Evolutionary conservation across 192 early-diverging fungal genomes (phyloP), one percentile per base, ranked within the genome.

Genomic region (Obelidium mucronatum): DNA sequence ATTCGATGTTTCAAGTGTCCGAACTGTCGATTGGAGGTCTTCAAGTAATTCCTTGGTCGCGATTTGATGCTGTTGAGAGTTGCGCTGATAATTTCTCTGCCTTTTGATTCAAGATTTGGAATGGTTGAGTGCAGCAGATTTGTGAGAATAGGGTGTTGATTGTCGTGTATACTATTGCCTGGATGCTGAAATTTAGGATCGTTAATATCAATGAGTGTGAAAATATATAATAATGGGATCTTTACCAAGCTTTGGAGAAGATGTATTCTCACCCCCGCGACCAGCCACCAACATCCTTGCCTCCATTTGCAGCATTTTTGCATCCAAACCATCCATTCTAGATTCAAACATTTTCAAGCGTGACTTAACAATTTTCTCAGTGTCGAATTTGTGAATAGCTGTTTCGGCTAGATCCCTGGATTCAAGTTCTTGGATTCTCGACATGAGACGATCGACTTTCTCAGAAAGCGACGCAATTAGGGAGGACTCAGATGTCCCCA

Each of bases 301-400:
- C 39, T 71, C 69, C 34, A 58, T 36, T 34, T 71, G 69, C 31
- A 58, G 36, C 13, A 71, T 34, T 24, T 48, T 54, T 11, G 52
- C 69, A 30, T 71, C 69, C 51, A 71, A 5, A 1, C 53, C 69
- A 54, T 71, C 69, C 69, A 71, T 17, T 19, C 54, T 22, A 26
- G 52, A 34, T 36, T 71, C 69, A 54, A 71, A 19, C 4, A 19
- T 3, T 2, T 42, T 34, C 4, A 68, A 0, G 2, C 44, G 66
- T 0, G n/a, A 0, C 15, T 52, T 24, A 2, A 58, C 36, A 1
- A 35, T n/a, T 28, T 71, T 71, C 15, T 54, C 69, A 11, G 56
- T 33, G 22, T 56, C 51, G 31, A 56, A 55, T 6, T 35, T 15
- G 26, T 54, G 33, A 22, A 71, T 5, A 5, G 51, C 53, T 4